phyloP scores from a whole-genome alignment of 768 basidiomycete species.

The Tephrocybe sp. region DNA sequence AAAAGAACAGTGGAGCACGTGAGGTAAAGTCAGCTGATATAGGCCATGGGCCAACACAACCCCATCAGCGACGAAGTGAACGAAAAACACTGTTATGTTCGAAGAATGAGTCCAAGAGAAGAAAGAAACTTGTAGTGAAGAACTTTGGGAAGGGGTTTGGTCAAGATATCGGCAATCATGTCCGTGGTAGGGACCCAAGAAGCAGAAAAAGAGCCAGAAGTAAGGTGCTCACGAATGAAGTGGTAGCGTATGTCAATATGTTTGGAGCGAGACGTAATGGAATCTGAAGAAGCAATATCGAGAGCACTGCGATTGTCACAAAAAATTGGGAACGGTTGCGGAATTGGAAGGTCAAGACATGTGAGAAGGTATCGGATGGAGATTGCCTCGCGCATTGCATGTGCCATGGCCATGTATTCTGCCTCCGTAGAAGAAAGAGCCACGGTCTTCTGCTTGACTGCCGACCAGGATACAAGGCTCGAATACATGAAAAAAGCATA shows the following conservation, averaged over 20 bases:
- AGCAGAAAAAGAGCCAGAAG: background rate
- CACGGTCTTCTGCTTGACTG: conserved; percentile 16
- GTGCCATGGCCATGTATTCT: conserved; percentile 21
- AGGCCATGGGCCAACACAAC: background rate
- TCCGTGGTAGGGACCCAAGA: conserved; percentile 27
- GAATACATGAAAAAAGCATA: conserved; percentile 18
- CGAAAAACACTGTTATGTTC: background rate
- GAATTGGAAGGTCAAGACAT: conserved; percentile 22
- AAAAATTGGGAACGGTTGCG: conserved; percentile 9
- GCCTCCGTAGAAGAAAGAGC: conserved; percentile 21
- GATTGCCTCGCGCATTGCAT: conserved; percentile 13
- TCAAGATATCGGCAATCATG: conserved; percentile 38
- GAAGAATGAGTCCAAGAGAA: background rate
- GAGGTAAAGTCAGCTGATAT: too few species aligned
- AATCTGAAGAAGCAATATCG: conserved; percentile 6
- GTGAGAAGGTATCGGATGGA: conserved; percentile 6
- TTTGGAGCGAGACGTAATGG: background rate
- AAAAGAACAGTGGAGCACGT: too few species aligned
- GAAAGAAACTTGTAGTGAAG: background rate
- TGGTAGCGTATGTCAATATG: conserved; percentile 1
- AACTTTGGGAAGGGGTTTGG: conserved; percentile 26
- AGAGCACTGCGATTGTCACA: conserved; percentile 22
- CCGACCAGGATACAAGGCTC: conserved; percentile 18
- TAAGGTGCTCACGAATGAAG: background rate
- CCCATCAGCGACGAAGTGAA: background rate